Base-by-base conservation (phyloP, 371 early-diverging fungal species). In the Mucor indicus region DNA sequence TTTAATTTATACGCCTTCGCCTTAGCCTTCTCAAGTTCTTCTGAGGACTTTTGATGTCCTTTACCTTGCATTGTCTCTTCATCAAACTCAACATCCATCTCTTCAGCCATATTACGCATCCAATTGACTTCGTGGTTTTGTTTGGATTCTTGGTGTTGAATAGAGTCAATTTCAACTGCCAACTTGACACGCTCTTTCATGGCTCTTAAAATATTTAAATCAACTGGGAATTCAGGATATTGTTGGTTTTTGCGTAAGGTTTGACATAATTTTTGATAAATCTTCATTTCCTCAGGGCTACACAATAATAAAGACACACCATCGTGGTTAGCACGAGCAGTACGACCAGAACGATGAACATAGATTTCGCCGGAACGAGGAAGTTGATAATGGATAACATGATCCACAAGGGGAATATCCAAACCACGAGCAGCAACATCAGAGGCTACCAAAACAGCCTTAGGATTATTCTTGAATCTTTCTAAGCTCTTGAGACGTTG, bases 381-480 rank as follows among this genome's bases (percentile, higher is more conserved):
- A 71, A 98, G 94, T 36, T 96, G 96, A 57, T 91, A 84, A 69
- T 99, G 99, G 72, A 99, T 91, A 10, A 99, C 99, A 63, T 92
- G 89, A 47, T 92, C 91, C 16, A 99, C 92, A 40, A 93, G 84
- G 15, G 97, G 95, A 55, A 99, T 91, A 76, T 98, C 98, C 53
- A 98, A 77, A 48, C 99, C 99, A 67, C 98, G 85, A 24, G 96
- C 90, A 42, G 93, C 96, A 1, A 97, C 91, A 69, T 96, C 97
- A 25, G 90, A 89, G 11, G 92, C 91, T 9, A 96, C 79, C 58
- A 97, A 64, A 0, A 94, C 82, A 0, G 83, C 84, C 40, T 77
- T 75, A 2, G 71, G 65, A 19, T 81, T 83, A 2, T 77, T 61
- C 56, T 84, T 87, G 75, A 95, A 97, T 41, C 74, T 63, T 45